phyloP scores from a whole-genome alignment of 305 asterid genomes.

The Fraxinus greggii region DNA sequence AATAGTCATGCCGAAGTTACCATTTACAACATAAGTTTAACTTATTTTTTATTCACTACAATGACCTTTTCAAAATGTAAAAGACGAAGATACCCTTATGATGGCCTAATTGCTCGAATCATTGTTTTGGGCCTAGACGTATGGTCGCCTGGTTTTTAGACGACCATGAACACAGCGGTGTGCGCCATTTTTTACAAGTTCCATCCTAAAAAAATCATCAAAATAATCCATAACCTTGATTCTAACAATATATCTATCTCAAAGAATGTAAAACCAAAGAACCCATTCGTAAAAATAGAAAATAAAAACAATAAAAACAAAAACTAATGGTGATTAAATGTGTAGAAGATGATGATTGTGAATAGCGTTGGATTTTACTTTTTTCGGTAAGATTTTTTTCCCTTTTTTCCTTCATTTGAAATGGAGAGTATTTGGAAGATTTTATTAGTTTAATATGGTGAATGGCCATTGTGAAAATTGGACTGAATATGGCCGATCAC shows the following conservation, averaged over 20 bases:
- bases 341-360: not conserved
- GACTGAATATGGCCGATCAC: not conserved
- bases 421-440: not conserved
- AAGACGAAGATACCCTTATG: not conserved
- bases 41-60: no score
- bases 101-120: not conserved
- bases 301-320: not conserved
- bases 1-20: not conserved
- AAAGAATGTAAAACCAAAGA: not conserved
- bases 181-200: not conserved
- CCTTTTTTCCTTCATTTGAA: not conserved
- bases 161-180: not conserved
- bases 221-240: not conserved
- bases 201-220: not conserved
- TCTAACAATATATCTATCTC: not conserved
- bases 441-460: not conserved
- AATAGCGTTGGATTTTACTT: not conserved
- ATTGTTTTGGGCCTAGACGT: not conserved
- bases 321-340: not conserved
- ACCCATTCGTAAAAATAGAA: not conserved
- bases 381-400: not conserved
- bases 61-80: not conserved
- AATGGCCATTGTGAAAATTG: not conserved
- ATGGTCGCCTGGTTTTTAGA: not conserved
- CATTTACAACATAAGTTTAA: no score